phyloP scores from a whole-genome alignment of 164 flowering plant species.

The Tetrastigma voinierianum region DNA sequence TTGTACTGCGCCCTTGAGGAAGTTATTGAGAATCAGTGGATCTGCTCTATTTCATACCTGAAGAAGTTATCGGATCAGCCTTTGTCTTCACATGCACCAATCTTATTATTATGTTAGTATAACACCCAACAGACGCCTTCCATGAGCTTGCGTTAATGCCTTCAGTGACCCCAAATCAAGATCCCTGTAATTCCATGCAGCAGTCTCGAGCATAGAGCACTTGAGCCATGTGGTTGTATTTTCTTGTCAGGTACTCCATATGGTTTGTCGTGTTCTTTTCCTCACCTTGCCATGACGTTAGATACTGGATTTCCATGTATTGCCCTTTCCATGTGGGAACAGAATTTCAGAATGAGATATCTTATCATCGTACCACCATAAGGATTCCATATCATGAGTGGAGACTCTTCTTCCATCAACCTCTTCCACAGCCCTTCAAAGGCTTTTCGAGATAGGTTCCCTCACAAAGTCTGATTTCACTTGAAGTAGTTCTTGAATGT shows the following conservation, averaged over 20 bases:
- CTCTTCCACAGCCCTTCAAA: slow-evolving; percentile 37
- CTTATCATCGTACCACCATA: slow-evolving; percentile 53
- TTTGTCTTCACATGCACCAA: slow-evolving; percentile 19
- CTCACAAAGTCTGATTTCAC: slow-evolving; percentile 45
- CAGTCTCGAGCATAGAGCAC: too few species aligned
- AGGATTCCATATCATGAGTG: slow-evolving; percentile 35
- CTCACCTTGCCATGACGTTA: slow-evolving; percentile 21
- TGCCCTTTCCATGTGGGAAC: slow-evolving; percentile 50
- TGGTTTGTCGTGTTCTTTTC: slow-evolving; percentile 9
- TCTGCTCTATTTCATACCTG: slow-evolving; percentile 34
- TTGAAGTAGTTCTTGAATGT: slow-evolving; percentile 30
- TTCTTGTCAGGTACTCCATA: slow-evolving; percentile 26
- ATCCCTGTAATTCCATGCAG: slow-evolving; percentile 42
- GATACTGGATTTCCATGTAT: slow-evolving; percentile 34
- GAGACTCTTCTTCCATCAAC: slow-evolving; percentile 25
- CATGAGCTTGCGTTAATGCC: slow-evolving; percentile 15
- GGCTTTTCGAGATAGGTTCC: slow-evolving; percentile 27
- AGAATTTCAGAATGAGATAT: slow-evolving; percentile 35
- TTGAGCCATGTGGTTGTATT: slow-evolving; percentile 35
- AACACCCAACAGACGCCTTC: slow-evolving; percentile 34
- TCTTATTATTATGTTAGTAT: too few species aligned
- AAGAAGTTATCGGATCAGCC: slow-evolving; percentile 30
- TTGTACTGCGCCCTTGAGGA: too few species aligned
- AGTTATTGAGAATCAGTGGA: slow-evolving; percentile 19
- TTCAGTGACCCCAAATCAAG: slow-evolving; percentile 38